Conservation (phyloP, 768 basidiomycete species). For the Mycena olivaceomarginata region DNA sequence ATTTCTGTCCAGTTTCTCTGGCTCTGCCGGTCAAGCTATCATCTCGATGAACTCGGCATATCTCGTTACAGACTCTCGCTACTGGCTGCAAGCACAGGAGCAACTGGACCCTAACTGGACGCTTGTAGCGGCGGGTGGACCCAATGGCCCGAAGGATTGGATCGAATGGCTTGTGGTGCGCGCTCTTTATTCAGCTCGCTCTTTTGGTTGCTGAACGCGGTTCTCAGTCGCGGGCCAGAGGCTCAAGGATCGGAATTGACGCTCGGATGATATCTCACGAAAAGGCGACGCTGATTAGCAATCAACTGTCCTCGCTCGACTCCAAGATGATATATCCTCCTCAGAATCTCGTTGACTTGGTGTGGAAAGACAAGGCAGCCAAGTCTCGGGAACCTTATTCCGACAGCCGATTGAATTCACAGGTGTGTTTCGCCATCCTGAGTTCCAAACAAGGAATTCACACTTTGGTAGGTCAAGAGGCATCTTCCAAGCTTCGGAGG, state of each 20-base stretch:
- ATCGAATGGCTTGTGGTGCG: constrained; percentile 84
- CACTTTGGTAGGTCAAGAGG: constrained; percentile 69
- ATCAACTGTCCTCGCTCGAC: constrained; percentile 69
- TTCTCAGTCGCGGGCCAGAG: constrained; percentile 60
- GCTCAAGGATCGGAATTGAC: constrained; percentile 85
- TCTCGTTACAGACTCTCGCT: constrained; percentile 87
- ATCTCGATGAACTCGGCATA: constrained; percentile 82
- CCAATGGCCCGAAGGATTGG: constrained; percentile 81
- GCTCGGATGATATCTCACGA: constrained; percentile 89
- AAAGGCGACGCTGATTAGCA: constrained; percentile 76
- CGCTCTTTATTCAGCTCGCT: constrained; percentile 17
- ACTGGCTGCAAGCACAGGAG: constrained; percentile 86
- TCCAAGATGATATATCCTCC: constrained; percentile 88
- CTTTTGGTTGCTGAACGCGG: constrained; percentile 7
- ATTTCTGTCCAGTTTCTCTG: constrained; percentile 68
- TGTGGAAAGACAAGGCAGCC: constrained; percentile 87
- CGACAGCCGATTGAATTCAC: constrained; percentile 85
- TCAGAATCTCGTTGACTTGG: constrained; percentile 88
- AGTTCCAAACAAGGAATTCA: neutral
- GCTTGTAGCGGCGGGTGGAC: constrained; percentile 73
- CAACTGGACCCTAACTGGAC: constrained; percentile 87
- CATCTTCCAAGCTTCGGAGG: constrained; percentile 80
- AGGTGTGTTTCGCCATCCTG: constrained; percentile 56
- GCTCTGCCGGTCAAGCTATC: constrained; percentile 83
- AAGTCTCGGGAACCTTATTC: constrained; percentile 80